Base-by-base conservation (phyloP, 225 moss, liverwort and hornwort species). In the Neckera pumila region DNA sequence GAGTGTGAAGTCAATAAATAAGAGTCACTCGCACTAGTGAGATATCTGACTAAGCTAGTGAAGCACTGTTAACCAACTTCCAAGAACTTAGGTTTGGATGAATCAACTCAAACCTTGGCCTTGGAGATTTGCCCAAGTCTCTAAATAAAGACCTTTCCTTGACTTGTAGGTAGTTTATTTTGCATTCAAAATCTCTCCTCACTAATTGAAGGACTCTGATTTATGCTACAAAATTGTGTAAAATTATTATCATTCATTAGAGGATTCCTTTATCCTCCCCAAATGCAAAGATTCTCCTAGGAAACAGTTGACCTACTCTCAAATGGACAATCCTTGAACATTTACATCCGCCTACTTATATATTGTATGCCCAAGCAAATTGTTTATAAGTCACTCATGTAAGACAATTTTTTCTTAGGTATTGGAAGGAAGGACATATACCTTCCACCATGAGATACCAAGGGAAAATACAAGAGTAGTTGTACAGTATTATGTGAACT, bases 201-300 rank as follows among this genome's bases (percentile, higher is more conserved):
- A 14, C 14, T 17, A 17, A 73, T 47, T 74, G 7, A 75, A 2
- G 2, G 31, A 1, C 30, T 47, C 1, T 10, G 0, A 74, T 18
- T 74, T 11, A 15, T 47, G 18, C 1, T 28, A 30, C 4, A 71
- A 17, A 22, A 45, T 25, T 73, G 45, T 3, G 45, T 71, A 73
- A 28, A 0, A 31, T 17, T 47, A 47, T 74, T 47, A 47, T 30
- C 3, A 1, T 74, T 47, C 31, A 74, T 2, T 74, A 0, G 0
- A 2, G 7, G 3, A 5, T 38, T 3, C 9, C 15, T 16, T 75
- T 49, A 5, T 3, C 75, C 2, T 75, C 7, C 0, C 0, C 1
- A 1, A 74, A 19, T 74, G 11, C 2, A 74, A 11, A 1, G 1
- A 74, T 28, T 25, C 0, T 0, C 1, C 2, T 8, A 10, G 1